Percentiles rank a stretch among this genome's conserved stretches.
phyloP scores from a whole-genome alignment of 208 protist genomes.

The Acanthamoeba culbertsoni region DNA sequence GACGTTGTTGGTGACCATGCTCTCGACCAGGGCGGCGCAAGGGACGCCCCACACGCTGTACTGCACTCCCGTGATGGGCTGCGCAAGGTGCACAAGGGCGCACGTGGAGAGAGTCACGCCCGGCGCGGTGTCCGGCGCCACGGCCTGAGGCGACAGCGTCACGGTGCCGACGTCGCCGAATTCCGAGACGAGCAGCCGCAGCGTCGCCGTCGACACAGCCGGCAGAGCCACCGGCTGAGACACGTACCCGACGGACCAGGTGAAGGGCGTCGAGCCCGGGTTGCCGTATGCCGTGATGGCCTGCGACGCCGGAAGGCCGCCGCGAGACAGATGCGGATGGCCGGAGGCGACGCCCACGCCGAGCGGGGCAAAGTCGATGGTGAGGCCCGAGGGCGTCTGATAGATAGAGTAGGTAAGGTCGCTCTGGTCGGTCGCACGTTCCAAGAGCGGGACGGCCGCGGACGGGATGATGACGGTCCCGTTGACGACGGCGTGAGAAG shows the following conservation, averaged over 20 bases:
- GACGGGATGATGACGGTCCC: too few relatives aligned
- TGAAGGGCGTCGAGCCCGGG: not conserved
- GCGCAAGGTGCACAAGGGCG: not conserved
- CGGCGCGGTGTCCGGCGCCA: not conserved
- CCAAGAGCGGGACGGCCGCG: too few relatives aligned
- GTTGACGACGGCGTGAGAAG: too few relatives aligned
- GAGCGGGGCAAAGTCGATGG: not conserved
- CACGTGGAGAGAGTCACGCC: not conserved
- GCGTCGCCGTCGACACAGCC: not conserved
- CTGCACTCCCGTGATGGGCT: not conserved
- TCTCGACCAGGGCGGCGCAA: not conserved
- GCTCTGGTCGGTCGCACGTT: not conserved
- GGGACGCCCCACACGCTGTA: constrained; percentile 10
- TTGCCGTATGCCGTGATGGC: not conserved
- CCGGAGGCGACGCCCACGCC: not conserved
- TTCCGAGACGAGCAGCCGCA: not conserved
- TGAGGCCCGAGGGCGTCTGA: not conserved
- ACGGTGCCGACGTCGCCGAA: not conserved
- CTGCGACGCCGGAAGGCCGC: not conserved
- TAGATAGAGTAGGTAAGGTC: not conserved
- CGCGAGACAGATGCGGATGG: not conserved
- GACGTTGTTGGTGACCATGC: not conserved
- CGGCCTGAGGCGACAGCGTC: not conserved
- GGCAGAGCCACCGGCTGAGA: not conserved
- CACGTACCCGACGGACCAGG: not conserved